phyloP scores from a whole-genome alignment of 2,329 filamentous ascomycete species.

The Aspergillus caelatus region DNA sequence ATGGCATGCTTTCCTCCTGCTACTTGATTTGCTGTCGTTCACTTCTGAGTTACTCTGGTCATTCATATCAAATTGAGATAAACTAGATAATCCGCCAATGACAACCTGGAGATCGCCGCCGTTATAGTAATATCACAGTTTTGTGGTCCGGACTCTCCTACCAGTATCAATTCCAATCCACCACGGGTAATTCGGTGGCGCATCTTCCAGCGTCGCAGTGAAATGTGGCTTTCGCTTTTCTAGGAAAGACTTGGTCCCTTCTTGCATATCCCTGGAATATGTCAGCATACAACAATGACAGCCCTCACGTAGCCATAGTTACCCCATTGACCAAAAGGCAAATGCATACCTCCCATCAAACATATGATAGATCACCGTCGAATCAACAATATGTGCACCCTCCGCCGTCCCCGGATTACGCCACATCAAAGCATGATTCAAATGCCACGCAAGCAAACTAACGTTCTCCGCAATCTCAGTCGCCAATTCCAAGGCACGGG shows the following conservation, averaged over 20 bases:
- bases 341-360: slow-evolving; percentile 32
- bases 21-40: not conserved
- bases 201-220: slow-evolving; percentile 61
- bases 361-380: slow-evolving; percentile 41
- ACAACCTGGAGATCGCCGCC: too few species aligned
- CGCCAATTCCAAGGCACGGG: slow-evolving; percentile 66
- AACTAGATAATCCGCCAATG: too few species aligned
- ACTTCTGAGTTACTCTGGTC: too few species aligned
- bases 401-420: slow-evolving; percentile 59
- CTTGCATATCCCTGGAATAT: slow-evolving; percentile 59
- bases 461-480: slow-evolving; percentile 68
- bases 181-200: slow-evolving; percentile 68
- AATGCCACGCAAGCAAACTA: slow-evolving; percentile 62
- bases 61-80: too few species aligned
- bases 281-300: slow-evolving; percentile 9
- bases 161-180: slow-evolving; percentile 60
- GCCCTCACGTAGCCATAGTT: too few species aligned
- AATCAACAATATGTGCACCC: slow-evolving; percentile 69
- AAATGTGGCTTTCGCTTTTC: slow-evolving; percentile 68
- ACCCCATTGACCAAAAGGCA: too few species aligned
- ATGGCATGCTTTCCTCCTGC: not conserved
- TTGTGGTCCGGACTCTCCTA: slow-evolving; percentile 17
- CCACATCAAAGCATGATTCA: slow-evolving; percentile 74
- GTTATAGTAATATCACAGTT: not conserved
- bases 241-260: slow-evolving; percentile 68